Conservation (phyloP, 176 grass and related monocot genomes). For the Raddia distichophylla region DNA sequence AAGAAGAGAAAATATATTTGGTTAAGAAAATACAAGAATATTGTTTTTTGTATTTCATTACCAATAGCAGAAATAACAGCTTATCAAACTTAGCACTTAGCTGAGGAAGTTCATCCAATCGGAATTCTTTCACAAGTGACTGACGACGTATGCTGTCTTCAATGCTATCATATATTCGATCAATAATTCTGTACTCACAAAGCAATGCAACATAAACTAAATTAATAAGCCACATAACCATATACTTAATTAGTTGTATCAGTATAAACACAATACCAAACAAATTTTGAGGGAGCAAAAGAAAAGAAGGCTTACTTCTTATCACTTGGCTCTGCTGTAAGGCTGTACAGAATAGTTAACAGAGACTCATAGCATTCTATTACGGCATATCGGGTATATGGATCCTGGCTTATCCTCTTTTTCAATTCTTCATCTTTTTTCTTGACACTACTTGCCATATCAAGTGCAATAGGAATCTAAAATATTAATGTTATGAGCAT, state of each 20-base stretch:
- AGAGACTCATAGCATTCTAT: conserved; percentile 83
- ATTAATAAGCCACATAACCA: conserved; percentile 16
- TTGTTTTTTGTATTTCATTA: conserved; percentile 38
- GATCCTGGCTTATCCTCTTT: conserved; percentile 69
- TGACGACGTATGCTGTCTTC: background rate
- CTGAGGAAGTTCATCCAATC: conserved; percentile 77
- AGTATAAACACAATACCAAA: conserved; percentile 17
- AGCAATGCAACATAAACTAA: conserved; percentile 22
- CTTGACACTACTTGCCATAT: conserved; percentile 87
- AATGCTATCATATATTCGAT: conserved; percentile 38
- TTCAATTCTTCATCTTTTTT: conserved; percentile 69
- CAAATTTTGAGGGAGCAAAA: background rate
- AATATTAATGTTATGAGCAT: conserved; percentile 18
- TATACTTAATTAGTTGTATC: conserved; percentile 18
- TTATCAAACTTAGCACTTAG: conserved; percentile 82
- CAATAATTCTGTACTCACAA: conserved; percentile 55
- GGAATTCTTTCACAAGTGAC: conserved; percentile 56
- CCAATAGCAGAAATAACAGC: conserved; percentile 64
- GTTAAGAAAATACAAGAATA: background rate
- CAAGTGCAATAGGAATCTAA: conserved; percentile 90
- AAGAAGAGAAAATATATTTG: conserved; percentile 11
- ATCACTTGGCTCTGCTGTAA: conserved; percentile 56
- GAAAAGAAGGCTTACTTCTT: conserved; percentile 54
- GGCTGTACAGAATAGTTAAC: conserved; percentile 52
- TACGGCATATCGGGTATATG: conserved; percentile 69